Conservation (phyloP, 441 rosid genomes). For the Populus tomentosa region DNA sequence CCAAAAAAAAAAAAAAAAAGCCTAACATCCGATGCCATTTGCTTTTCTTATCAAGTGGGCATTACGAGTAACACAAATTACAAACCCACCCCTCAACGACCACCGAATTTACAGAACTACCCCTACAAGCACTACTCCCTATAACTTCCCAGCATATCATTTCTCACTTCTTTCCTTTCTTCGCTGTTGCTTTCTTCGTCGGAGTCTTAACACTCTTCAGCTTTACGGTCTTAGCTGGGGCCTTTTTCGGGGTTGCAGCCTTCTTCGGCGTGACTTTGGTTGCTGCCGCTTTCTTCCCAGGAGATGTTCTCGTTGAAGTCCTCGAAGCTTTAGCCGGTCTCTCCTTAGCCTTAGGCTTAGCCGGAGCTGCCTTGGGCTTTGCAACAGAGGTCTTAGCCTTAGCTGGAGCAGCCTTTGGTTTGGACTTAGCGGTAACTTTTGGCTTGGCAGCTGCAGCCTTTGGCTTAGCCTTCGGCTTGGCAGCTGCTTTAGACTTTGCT, state of each 20-base stretch:
- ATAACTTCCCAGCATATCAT: background rate
- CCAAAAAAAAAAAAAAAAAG: background rate
- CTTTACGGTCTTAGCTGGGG: conserved; percentile 8
- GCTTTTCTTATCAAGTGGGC: conserved; percentile 9
- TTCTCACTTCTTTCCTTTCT: conserved; percentile 11
- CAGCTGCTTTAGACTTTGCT: conserved; percentile 39
- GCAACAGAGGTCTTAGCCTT: conserved; percentile 23
- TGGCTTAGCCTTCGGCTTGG: conserved; percentile 41
- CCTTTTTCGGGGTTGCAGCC: background rate
- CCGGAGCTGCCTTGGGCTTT: conserved; percentile 22
- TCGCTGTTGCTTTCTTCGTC: conserved; percentile 15
- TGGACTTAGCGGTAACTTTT: conserved; percentile 28
- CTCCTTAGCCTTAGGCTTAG: conserved; percentile 32
- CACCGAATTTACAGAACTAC: conserved; percentile 37
- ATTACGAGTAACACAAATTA: conserved; percentile 17
- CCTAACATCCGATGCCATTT: conserved; percentile 22
- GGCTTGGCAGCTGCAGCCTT: conserved; percentile 37
- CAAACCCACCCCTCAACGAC: conserved; percentile 15
- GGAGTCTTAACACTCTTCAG: conserved; percentile 21
- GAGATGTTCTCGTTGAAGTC: conserved; percentile 51
- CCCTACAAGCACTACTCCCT: conserved; percentile 25
- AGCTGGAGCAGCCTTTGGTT: conserved; percentile 27
- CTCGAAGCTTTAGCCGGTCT: conserved; percentile 60
- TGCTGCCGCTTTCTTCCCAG: conserved; percentile 37
- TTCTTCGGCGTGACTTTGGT: conserved; percentile 38